phyloP scores from a whole-genome alignment of 352 stramenopile species.

The Labyrinthula sp. region DNA sequence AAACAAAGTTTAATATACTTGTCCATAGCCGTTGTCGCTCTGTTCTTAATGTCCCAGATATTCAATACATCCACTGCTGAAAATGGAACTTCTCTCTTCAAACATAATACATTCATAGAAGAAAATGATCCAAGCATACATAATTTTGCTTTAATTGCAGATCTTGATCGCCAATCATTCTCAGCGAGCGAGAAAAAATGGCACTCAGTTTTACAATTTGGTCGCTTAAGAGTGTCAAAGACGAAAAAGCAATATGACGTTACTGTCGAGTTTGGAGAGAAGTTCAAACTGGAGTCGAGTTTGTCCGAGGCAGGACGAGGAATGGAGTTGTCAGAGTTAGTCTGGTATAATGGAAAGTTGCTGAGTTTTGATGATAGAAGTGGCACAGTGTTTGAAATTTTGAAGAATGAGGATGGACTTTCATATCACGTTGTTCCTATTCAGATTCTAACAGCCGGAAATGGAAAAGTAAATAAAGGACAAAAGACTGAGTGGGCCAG shows the following conservation, averaged over 20 bases:
- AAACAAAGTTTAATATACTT: too few relatives aligned
- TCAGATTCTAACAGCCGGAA: constrained; percentile 86
- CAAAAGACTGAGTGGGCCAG: constrained; percentile 98
- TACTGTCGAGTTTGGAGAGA: constrained; percentile 36
- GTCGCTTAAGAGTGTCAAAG: constrained; percentile 59
- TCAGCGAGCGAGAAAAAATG: constrained; percentile 66
- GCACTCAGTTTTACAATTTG: constrained; percentile 66
- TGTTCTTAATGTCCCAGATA: too few relatives aligned
- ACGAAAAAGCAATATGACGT: constrained; percentile 36
- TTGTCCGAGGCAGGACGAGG: constrained; percentile 79
- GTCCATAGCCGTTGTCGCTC: too few relatives aligned
- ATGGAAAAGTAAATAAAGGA: constrained; percentile 80
- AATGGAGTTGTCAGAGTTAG: constrained; percentile 79
- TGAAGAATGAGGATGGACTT: constrained; percentile 45
- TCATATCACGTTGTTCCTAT: constrained; percentile 48
- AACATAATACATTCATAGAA: too few relatives aligned
- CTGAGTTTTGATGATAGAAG: constrained; percentile 91
- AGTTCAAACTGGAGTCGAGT: constrained; percentile 40
- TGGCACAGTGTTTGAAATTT: constrained; percentile 87
- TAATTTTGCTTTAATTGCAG: constrained; percentile 73
- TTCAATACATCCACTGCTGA: too few relatives aligned
- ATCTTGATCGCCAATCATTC: constrained; percentile 79
- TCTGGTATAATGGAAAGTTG: constrained; percentile 58
- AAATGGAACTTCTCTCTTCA: too few relatives aligned
- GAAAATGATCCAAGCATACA: too few relatives aligned